Conservation (phyloP, 495 filamentous ascomycete species). For the Peziza echinospora region DNA sequence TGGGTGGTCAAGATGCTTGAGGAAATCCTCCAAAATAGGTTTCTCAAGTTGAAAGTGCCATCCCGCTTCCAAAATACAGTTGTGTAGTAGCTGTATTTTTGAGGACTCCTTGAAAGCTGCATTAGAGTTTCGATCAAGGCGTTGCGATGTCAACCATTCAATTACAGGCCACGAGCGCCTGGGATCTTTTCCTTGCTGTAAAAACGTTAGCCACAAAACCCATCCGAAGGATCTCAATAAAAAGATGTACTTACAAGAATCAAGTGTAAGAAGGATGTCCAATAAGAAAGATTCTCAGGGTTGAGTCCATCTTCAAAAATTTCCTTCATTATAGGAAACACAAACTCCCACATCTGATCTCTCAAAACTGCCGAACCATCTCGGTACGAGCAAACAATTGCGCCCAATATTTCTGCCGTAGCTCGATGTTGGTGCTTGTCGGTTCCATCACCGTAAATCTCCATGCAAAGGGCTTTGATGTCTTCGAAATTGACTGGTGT, state of each 20-base stretch:
- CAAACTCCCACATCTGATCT: constrained; percentile 63
- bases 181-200: constrained; percentile 53
- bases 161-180: constrained; percentile 68
- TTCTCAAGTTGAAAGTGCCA: constrained; percentile 91
- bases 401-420: constrained; percentile 81
- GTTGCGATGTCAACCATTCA: constrained; percentile 63
- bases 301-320: constrained; percentile 78
- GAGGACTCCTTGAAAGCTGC: constrained; percentile 98
- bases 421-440: constrained; percentile 98
- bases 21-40: constrained; percentile 74
- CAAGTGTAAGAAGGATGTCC: constrained; percentile 81
- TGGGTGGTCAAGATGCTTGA: constrained; percentile 81
- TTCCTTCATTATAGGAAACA: constrained; percentile 66
- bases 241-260: constrained; percentile 31
- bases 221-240: neutral
- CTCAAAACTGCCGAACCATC: constrained; percentile 43
- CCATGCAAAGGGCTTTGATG: constrained; percentile 52
- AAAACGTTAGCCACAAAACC: constrained; percentile 5
- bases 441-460: constrained; percentile 69
- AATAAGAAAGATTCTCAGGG: constrained; percentile 83
- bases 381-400: constrained; percentile 49
- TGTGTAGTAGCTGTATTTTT: constrained; percentile 78
- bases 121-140: constrained; percentile 82
- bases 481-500: constrained; percentile 68
- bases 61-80: constrained; percentile 65